Evolutionary conservation across 2,329 filamentous ascomycete species (phyloP).

Genomic region (Colletotrichum ledebouriae): DNA sequence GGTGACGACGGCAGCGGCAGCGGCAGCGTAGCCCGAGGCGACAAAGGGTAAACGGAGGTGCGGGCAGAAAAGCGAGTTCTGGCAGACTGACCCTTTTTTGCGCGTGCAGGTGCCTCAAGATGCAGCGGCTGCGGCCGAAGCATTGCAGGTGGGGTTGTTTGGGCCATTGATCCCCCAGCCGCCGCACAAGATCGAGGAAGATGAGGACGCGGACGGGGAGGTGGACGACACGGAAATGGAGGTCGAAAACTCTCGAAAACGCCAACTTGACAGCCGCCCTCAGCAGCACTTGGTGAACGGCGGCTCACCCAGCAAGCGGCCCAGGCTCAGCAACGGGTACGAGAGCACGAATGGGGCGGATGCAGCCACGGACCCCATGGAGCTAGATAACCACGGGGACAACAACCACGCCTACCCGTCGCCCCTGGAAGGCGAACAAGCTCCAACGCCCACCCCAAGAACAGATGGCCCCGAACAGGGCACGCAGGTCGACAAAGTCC

Average conservation of each 20-base stretch:
- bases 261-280: constrained; percentile 59
- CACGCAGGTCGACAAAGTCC: constrained; percentile 74
- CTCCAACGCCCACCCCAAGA: constrained; percentile 64
- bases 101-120: constrained; percentile 63
- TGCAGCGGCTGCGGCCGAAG: constrained; percentile 61
- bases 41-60: constrained; percentile 42
- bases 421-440: constrained; percentile 70
- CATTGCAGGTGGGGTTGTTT: constrained; percentile 67
- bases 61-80: constrained; percentile 41
- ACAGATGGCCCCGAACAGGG: constrained; percentile 74
- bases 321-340: constrained; percentile 72
- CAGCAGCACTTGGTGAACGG: constrained; percentile 60
- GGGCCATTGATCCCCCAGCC: constrained; percentile 65
- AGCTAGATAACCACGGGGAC: constrained; percentile 65
- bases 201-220: constrained; percentile 53
- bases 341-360: constrained; percentile 63
- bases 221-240: constrained; percentile 55
- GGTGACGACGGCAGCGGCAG: constrained; percentile 12
- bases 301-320: constrained; percentile 71
- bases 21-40: constrained; percentile 22
- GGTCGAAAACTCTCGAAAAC: constrained; percentile 64
- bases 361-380: constrained; percentile 67
- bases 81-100: constrained; percentile 53
- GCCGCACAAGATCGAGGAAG: constrained; percentile 54
- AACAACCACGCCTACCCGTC: constrained; percentile 75